Base-by-base conservation (phyloP, 164 flowering plant species). In the Berberis vulgaris region DNA sequence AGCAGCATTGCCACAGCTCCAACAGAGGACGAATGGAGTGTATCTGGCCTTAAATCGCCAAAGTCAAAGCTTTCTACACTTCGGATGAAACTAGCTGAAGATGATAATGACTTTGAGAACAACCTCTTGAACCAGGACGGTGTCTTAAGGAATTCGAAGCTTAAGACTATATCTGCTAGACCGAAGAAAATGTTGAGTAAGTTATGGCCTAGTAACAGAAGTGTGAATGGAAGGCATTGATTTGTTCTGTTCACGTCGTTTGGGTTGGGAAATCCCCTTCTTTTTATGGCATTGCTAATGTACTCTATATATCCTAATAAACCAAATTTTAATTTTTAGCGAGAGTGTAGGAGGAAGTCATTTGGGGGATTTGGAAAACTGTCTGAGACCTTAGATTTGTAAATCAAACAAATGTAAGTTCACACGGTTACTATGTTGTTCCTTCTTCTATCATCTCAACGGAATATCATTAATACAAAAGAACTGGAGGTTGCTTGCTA, bases 131-230 rank as follows among this genome's bases (percentile, higher is more conserved):
- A 74, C 58, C 65, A 74, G 0, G 78, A 76, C 49, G 79, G 79
- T 39, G 64, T 72, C 9, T 75, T 69, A 45, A 81, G 76, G 66
- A 55, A 69, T 43, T 77, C 91, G 5, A 87, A 72, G 73, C 68
- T 82, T 43, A 88, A 82, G 76, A 69, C 82, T 3, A 26, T 26
- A 49, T 96, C 98, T 10, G 59, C 77, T 3, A 73, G 78, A 68
- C 92, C 98, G 41, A 93, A 82, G 74, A 78, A 78, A 71, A 86
- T 93, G 88, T 77, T 88, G 43, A 84, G 92, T 65, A 93, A 81
- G 84, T 77, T 93, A 65, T 85, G 90, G 88, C 72, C 96, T 9
- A 74, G 71, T 62, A 85, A 80, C 58, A 86, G 84, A 78, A 82
- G 73, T 79, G 69, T 70, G 47, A 77, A 63, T 66, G 90, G 86